Evolutionary conservation across 352 stramenopile species (phyloP), one percentile per base, ranked within the genome.

Genomic region (Saprolegnia parasitica): DNA sequence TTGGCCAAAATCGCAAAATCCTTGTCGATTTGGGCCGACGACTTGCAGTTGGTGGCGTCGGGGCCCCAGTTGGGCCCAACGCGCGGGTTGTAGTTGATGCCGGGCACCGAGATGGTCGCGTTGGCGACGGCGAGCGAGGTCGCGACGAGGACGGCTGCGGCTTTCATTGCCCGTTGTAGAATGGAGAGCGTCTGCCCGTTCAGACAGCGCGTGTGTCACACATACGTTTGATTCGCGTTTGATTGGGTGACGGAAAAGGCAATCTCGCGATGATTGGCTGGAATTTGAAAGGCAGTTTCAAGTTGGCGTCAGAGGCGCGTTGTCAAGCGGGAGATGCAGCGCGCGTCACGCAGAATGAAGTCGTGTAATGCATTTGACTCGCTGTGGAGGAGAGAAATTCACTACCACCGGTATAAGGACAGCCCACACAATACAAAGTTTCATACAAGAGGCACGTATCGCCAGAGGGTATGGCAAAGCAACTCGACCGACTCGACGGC

Each of bases 81-180:
- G 70, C 81, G 81, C 66, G 85, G 85, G 78, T 88, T 87, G 78
- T 88, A 91, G 76, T 91, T 91, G 74, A 91, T 78, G 56, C 81
- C 83, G 47, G 75, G 42, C 42, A 49, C 42, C 42, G 42, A 49
- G 42, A 49, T 49, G 42, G 42, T 8, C 13, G 42, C 42, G 13
- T 49, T 15, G 18, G 42, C 42, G 13, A 49, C 42, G 18, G 42
- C 42, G 13, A 49, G 18, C 11, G 42, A n/a, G 18, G 13, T 49
- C 42, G 42, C 42, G 42, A 49, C 3, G 1, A 49, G 42, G 42
- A 49, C 42, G 42, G 42, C 11, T n/a, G 42, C 29, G 29, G 29
- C 3, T n/a, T 49, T 49, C 42, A 49, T 49, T 49, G 42, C 42
- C 42, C 11, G 42, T 49, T 49, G 42, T n/a, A 8, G 42, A 49